These are phyloP conservation scores for Epichloe festucae DNA, from an alignment of 2,329 filamentous ascomycete genomes.

Conservation along the genomic window DNA sequence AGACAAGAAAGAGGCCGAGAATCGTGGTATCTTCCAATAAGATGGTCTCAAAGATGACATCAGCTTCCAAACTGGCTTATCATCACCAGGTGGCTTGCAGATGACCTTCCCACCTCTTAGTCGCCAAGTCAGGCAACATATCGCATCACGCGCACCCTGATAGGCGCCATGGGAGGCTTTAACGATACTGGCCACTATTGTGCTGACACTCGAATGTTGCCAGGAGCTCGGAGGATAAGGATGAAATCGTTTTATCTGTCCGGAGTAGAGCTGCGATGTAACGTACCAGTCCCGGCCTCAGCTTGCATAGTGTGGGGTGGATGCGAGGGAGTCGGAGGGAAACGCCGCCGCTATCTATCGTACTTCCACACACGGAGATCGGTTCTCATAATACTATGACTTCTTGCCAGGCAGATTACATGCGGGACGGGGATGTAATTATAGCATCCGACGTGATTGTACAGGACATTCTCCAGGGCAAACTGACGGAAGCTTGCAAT, in stretches of 20 bases:
- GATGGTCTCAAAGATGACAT: no score
- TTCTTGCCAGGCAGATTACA: not conserved
- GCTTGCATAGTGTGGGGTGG: not conserved
- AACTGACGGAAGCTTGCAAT: not conserved
- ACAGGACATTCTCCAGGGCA: no score
- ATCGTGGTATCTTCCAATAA: not conserved
- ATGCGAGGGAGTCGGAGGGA: not conserved
- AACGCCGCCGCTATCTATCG: not conserved
- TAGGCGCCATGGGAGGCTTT: conserved; percentile 2
- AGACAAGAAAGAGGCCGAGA: not conserved
- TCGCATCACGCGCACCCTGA: not conserved
- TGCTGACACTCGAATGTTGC: not conserved
- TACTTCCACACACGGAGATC: not conserved
- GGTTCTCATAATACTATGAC: not conserved
- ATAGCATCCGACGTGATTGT: not conserved
- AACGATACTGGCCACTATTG: not conserved
- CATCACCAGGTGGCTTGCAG: not conserved
- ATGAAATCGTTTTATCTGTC: not conserved
- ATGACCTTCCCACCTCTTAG: not conserved
- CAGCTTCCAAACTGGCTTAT: not conserved
- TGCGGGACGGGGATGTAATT: not conserved
- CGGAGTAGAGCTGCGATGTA: conserved; percentile 1
- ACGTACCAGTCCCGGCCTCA: not conserved
- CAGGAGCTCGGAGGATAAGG: not conserved
- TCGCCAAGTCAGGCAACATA: not conserved